Conservation (phyloP, 352 stramenopile species). For the Vaucheria bursata region DNA sequence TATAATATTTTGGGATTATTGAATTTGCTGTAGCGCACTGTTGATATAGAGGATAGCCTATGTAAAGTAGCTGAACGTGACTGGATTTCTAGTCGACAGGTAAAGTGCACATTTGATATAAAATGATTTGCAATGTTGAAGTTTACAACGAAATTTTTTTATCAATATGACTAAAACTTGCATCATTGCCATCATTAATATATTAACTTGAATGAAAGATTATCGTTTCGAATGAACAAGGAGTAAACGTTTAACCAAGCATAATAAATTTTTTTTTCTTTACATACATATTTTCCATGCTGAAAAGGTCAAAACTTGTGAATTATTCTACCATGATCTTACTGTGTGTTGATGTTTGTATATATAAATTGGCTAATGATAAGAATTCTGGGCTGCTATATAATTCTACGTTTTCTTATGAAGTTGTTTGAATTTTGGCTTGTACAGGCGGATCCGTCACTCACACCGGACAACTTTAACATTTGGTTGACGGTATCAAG, state of each 20-base stretch:
- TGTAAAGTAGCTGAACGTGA: conserved; percentile 31
- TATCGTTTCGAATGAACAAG: neutral
- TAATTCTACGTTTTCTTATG: neutral
- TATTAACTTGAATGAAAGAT: neutral
- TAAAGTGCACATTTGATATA: neutral
- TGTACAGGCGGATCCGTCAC: neutral
- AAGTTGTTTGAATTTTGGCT: neutral
- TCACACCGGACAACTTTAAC: conserved; percentile 31
- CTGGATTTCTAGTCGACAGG: conserved; percentile 24
- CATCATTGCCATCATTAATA: neutral
- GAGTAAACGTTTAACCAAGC: neutral
- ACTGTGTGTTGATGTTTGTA: neutral
- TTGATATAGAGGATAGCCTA: conserved; percentile 14
- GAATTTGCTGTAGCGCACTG: conserved; percentile 7
- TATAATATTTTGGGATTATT: conserved; percentile 19
- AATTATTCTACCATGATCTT: neutral
- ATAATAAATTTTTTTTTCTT: neutral
- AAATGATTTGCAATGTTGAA: conserved; percentile 2
- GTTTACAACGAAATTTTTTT: conserved; percentile 3
- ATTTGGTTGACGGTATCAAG: conserved; percentile 30
- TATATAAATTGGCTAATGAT: neutral
- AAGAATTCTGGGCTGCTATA: neutral
- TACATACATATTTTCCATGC: neutral
- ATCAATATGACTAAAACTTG: neutral
- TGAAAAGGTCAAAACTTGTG: neutral